Conservation (phyloP, 2,329 filamentous ascomycete genomes). For the Xylaria sp. region DNA sequence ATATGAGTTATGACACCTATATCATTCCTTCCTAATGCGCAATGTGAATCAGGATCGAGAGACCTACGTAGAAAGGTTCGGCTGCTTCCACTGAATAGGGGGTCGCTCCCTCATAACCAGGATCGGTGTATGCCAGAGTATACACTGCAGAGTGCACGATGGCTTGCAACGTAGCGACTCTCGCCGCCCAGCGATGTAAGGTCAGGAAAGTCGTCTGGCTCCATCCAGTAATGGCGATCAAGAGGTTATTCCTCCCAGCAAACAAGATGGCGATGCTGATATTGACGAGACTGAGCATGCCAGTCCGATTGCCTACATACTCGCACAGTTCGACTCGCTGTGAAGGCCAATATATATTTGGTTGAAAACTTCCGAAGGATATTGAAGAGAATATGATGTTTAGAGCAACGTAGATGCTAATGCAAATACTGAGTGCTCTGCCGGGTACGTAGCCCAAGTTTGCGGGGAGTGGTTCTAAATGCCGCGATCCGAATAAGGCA, state of each 20-base stretch:
- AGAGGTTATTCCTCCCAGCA: conserved; percentile 47
- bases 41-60: not conserved
- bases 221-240: conserved; percentile 47
- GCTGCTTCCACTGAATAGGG: conserved; percentile 33
- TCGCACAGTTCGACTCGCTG: conserved; percentile 33
- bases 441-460: conserved; percentile 38
- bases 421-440: conserved; percentile 34
- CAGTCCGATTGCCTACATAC: conserved; percentile 50
- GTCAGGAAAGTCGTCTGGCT: conserved; percentile 47
- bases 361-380: conserved; percentile 37
- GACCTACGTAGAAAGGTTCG: conserved; percentile 37
- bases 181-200: conserved; percentile 47
- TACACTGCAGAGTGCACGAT: conserved; percentile 46
- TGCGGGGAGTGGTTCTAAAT: conserved; percentile 36
- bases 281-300: conserved; percentile 45
- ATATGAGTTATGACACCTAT: not conserved
- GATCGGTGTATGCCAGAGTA: conserved; percentile 38
- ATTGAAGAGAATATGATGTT: conserved; percentile 39
- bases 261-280: conserved; percentile 46
- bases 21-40: too few species aligned
- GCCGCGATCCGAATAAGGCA: conserved; percentile 33
- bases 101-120: conserved; percentile 35
- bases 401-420: conserved; percentile 32
- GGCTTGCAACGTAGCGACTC: conserved; percentile 48
- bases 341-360: conserved; percentile 37